These are phyloP conservation scores for Mycena olivaceomarginata DNA, from an alignment of 768 basidiomycete species.

Conservation along the genomic window DNA sequence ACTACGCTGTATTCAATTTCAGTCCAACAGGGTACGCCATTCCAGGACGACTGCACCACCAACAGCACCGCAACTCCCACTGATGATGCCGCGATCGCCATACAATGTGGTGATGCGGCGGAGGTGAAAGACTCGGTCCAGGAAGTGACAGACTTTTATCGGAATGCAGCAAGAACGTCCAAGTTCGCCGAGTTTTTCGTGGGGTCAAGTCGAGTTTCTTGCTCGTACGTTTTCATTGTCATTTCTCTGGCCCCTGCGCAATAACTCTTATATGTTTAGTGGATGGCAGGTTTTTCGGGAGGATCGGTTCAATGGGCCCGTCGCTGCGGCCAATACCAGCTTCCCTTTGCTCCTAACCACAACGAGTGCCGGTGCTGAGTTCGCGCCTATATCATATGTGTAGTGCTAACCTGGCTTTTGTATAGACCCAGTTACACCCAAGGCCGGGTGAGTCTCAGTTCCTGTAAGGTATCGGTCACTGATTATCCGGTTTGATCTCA, in stretches of 20 bases:
- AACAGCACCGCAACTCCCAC: constrained; percentile 22
- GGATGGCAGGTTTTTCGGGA: constrained; percentile 38
- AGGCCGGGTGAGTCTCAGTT: neutral
- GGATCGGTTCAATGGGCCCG: constrained; percentile 31
- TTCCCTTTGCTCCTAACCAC: constrained; percentile 33
- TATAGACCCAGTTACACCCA: neutral
- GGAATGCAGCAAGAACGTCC: constrained; percentile 35
- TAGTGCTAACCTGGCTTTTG: neutral
- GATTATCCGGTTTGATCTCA: neutral
- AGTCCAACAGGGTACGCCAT: neutral
- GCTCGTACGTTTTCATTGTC: constrained; percentile 14
- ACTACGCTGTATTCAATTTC: constrained; percentile 35
- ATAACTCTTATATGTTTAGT: neutral
- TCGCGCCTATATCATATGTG: neutral
- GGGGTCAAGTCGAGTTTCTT: constrained; percentile 16
- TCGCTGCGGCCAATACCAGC: constrained; percentile 43
- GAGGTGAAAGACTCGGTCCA: constrained; percentile 40
- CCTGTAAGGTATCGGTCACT: neutral
- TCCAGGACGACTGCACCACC: constrained; percentile 23
- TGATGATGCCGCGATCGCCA: constrained; percentile 17
- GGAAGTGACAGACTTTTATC: constrained; percentile 37
- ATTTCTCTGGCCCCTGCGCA: neutral
- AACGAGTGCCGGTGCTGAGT: constrained; percentile 47
- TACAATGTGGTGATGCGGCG: constrained; percentile 47
- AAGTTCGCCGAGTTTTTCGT: constrained; percentile 45